These are phyloP conservation scores for Talaromyces albobiverticillius DNA, from an alignment of 2,329 filamentous ascomycete species.

Conservation along the genomic window DNA sequence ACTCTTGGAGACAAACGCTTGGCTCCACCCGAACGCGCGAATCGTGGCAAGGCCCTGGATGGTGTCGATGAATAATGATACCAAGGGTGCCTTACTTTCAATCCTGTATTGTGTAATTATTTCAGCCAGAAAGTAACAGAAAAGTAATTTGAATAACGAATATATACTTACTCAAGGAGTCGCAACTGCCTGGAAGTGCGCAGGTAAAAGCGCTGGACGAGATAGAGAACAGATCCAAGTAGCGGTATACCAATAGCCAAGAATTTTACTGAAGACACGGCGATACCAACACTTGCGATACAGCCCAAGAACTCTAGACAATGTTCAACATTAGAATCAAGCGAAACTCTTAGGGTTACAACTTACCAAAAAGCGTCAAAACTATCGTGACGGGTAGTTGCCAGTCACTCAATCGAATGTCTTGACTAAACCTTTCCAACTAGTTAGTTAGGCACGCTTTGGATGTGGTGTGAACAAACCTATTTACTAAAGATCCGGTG, in stretches of 20 bases:
- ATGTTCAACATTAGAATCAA: background rate
- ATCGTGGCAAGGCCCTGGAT: constrained; percentile 55
- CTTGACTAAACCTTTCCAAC: no score
- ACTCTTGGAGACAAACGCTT: constrained; percentile 42
- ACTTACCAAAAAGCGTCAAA: no score
- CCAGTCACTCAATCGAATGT: no score
- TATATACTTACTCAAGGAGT: constrained; percentile 58
- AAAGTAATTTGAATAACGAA: constrained; percentile 56
- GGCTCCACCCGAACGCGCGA: constrained; percentile 43
- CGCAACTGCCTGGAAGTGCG: constrained; percentile 60
- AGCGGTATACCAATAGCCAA: background rate
- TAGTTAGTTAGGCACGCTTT: no score
- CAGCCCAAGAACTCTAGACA: background rate
- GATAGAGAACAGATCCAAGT: background rate
- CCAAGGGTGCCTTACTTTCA: background rate
- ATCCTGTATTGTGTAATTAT: background rate
- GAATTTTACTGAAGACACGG: background rate
- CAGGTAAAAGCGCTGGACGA: constrained; percentile 56
- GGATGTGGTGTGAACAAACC: no score
- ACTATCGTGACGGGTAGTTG: no score
- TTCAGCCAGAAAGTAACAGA: constrained; percentile 17
- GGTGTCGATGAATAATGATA: constrained; percentile 37
- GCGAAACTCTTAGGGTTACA: background rate
- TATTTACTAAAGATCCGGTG: no score
- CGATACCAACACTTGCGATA: background rate